phyloP scores from a whole-genome alignment of 306 rosid species.

The Adenanthera pavonina region DNA sequence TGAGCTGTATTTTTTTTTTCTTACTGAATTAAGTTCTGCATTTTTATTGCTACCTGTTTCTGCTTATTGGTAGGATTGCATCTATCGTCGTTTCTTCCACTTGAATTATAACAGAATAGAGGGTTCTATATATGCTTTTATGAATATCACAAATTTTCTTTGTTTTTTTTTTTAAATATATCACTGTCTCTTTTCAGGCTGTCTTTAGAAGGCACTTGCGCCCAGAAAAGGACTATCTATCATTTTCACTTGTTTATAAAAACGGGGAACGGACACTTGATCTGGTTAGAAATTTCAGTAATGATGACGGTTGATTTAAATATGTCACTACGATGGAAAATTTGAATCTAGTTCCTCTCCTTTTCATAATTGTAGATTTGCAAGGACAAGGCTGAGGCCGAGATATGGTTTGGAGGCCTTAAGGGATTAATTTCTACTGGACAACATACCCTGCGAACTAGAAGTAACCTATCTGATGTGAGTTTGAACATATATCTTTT shows the following conservation, averaged over 20 bases:
- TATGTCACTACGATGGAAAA: neutral
- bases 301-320: neutral
- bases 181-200: constrained; percentile 46
- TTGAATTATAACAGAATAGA: neutral
- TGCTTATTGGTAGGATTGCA: neutral
- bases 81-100: neutral
- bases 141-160: neutral
- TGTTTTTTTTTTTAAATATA: neutral
- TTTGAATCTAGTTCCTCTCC: neutral
- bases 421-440: constrained; percentile 57
- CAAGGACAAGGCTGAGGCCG: constrained; percentile 77
- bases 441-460: constrained; percentile 47
- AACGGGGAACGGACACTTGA: constrained; percentile 72
- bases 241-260: constrained; percentile 72
- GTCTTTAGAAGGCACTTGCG: constrained; percentile 70
- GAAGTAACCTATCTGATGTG: constrained; percentile 60
- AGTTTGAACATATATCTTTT: constrained; percentile 29
- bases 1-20: neutral
- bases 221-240: constrained; percentile 71
- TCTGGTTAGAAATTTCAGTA: constrained; percentile 47
- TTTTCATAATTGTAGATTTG: constrained; percentile 53
- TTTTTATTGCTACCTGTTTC: neutral
- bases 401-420: constrained; percentile 69
- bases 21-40: neutral
- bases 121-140: neutral